phyloP scores from a whole-genome alignment of 805 yeast genomes.

The Clavispora santaluciae region DNA sequence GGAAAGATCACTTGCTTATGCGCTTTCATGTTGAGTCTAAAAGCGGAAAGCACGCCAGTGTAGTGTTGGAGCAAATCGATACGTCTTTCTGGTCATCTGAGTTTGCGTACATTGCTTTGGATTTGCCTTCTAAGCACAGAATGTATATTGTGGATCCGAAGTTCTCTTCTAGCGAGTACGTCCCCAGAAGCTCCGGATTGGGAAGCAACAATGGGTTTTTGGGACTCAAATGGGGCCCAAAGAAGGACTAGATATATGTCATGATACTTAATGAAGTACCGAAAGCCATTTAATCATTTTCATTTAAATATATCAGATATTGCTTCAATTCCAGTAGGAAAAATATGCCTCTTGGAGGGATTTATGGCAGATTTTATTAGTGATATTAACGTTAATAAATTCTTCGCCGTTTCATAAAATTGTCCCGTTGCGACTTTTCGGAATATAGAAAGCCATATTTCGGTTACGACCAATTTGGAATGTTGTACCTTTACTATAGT shows the following conservation, averaged over 20 bases:
- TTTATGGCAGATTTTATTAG: no score
- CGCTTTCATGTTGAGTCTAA: conserved; percentile 81
- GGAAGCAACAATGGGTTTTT: conserved; percentile 54
- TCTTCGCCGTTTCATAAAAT: no score
- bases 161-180: conserved; percentile 39
- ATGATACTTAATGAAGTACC: not conserved
- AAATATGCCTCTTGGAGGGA: no score
- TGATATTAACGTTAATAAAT: no score
- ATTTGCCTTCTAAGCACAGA: conserved; percentile 66
- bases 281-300: no score
- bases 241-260: conserved; percentile 34
- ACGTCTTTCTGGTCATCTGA: conserved; percentile 62
- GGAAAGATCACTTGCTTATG: conserved; percentile 78
- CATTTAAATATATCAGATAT: no score
- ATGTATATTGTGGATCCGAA: conserved; percentile 66
- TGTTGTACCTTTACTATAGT: not conserved
- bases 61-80: conserved; percentile 76
- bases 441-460: no score
- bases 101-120: conserved; percentile 68
- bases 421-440: no score
- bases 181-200: conserved; percentile 23
- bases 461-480: no score
- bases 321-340: no score
- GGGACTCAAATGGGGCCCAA: conserved; percentile 87
- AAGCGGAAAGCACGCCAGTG: conserved; percentile 57